Evolutionary conservation across 2,329 filamentous ascomycete genomes (phyloP).

Genomic region (Erysiphe pulchra): DNA sequence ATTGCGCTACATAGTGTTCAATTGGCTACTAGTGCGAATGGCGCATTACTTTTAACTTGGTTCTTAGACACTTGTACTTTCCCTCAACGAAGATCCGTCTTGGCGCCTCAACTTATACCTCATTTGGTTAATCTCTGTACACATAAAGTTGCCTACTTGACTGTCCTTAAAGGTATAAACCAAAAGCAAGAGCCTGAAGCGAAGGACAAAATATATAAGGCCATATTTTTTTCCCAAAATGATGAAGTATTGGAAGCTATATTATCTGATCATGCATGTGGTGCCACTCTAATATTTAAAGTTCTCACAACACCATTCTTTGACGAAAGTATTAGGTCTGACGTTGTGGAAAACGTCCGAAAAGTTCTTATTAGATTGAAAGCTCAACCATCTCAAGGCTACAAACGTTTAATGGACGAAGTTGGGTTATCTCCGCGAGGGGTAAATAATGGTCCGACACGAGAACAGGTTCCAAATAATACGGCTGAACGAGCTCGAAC

Average conservation of each 20-base stretch:
- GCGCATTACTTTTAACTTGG: slow-evolving; percentile 83
- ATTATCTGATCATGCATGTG: slow-evolving; percentile 70
- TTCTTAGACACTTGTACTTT: slow-evolving; percentile 96
- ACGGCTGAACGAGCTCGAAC: slow-evolving; percentile 26
- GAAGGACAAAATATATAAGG: slow-evolving; percentile 67
- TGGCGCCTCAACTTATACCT: slow-evolving; percentile 76
- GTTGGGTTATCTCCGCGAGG: slow-evolving; percentile 60
- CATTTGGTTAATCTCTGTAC: slow-evolving; percentile 90
- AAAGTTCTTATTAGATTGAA: slow-evolving; percentile 74
- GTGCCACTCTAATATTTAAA: slow-evolving; percentile 93
- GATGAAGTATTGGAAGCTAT: slow-evolving; percentile 78
- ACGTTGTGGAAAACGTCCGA: slow-evolving; percentile 81
- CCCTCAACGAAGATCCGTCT: slow-evolving; percentile 66
- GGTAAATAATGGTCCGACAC: slow-evolving; percentile 15
- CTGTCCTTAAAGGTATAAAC: slow-evolving; percentile 94
- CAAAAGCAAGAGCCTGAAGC: slow-evolving; percentile 88
- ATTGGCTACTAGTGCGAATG: slow-evolving; percentile 86
- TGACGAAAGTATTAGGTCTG: slow-evolving; percentile 65
- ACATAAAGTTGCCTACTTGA: slow-evolving; percentile 94
- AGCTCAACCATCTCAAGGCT: slow-evolving; percentile 80
- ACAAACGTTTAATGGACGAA: slow-evolving; percentile 97
- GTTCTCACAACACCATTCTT: slow-evolving; percentile 94
- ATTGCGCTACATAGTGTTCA: slow-evolving; percentile 95
- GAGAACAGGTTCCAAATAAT: slow-evolving; percentile 12
- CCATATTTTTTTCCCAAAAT: slow-evolving; percentile 74